Percentiles rank a stretch among this genome's conserved stretches.
Evolutionary conservation across 2,329 filamentous ascomycete genomes (phyloP).

Genomic region (Cladosporium cucumerinum): DNA sequence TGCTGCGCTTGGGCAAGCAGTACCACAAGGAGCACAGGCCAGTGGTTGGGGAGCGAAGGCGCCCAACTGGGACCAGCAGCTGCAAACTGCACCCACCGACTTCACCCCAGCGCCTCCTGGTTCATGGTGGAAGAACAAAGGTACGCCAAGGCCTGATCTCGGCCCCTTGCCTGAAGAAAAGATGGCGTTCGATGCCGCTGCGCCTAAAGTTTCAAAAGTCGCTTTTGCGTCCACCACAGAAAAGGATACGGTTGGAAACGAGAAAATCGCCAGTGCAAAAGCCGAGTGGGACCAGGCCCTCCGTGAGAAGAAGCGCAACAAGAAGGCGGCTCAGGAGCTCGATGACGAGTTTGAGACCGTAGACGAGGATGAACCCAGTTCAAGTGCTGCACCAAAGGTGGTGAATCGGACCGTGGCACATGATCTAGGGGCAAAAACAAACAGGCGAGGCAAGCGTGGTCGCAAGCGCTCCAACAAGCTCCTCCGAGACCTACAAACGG

Average conservation of each 20-base stretch:
- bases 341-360: neutral
- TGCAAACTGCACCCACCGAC: slow-evolving; percentile 15
- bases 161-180: slow-evolving; percentile 19
- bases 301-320: slow-evolving; percentile 27
- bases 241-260: slow-evolving; percentile 15
- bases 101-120: slow-evolving; percentile 28
- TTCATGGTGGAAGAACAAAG: slow-evolving; percentile 29
- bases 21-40: slow-evolving; percentile 6
- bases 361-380: slow-evolving; percentile 7
- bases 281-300: slow-evolving; percentile 26
- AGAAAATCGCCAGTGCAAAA: slow-evolving; percentile 25
- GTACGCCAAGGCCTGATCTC: slow-evolving; percentile 24
- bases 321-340: slow-evolving; percentile 15
- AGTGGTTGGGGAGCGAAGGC: slow-evolving; percentile 25
- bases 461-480: slow-evolving; percentile 34
- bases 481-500: slow-evolving; percentile 41
- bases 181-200: slow-evolving; percentile 18
- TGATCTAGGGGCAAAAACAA: slow-evolving; percentile 5
- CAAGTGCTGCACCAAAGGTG: slow-evolving; percentile 2
- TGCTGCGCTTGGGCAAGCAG: slow-evolving; percentile 13
- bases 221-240: slow-evolving; percentile 18
- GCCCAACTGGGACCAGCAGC: slow-evolving; percentile 19
- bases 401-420: neutral
- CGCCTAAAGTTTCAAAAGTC: slow-evolving; percentile 20
- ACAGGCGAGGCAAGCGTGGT: slow-evolving; percentile 29